phyloP scores from a whole-genome alignment of 805 yeast species.

The Candida dajiaensis region DNA sequence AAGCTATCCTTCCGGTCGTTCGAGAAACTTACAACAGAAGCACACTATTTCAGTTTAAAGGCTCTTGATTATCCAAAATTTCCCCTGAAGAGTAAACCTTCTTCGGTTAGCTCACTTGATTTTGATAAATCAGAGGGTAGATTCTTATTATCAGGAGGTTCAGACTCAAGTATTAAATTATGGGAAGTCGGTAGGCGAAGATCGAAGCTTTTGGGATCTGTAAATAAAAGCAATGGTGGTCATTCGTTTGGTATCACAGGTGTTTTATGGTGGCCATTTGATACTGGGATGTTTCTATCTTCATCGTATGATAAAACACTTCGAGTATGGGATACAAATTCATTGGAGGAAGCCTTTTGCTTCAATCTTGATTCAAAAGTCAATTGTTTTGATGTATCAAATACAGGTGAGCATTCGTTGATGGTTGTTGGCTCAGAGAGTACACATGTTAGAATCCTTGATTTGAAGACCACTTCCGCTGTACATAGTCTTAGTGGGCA shows the following conservation, averaged over 20 bases:
- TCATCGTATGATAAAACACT: conserved; percentile 75
- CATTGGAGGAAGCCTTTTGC: conserved; percentile 57
- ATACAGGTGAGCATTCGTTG: conserved; percentile 39
- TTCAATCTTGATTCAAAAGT: conserved; percentile 59
- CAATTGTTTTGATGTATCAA: conserved; percentile 60
- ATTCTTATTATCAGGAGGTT: conserved; percentile 63
- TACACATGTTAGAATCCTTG: conserved; percentile 62
- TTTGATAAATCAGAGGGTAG: conserved; percentile 42
- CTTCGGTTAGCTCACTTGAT: conserved; percentile 52
- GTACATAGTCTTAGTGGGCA: conserved; percentile 63
- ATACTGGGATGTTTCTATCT: conserved; percentile 78
- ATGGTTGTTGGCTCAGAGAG: conserved; percentile 71
- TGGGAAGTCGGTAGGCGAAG: conserved; percentile 45
- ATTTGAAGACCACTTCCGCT: conserved; percentile 64
- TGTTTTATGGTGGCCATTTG: conserved; percentile 84
- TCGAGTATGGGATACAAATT: conserved; percentile 75
- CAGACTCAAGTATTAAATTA: conserved; percentile 59
- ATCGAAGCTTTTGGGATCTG: conserved; percentile 9
- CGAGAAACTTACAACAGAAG: conserved; percentile 18
- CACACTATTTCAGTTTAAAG: conserved; percentile 18
- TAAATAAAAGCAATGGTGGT: conserved; percentile 28
- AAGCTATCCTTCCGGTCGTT: conserved; percentile 5
- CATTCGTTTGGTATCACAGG: conserved; percentile 73
- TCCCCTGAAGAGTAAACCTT: conserved; percentile 9
- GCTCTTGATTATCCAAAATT: conserved; percentile 18